Percentiles rank a stretch among this genome's conserved stretches.
These are phyloP conservation scores for Didymella exigua DNA, from an alignment of 2,329 filamentous ascomycete species.

Conservation along the genomic window DNA sequence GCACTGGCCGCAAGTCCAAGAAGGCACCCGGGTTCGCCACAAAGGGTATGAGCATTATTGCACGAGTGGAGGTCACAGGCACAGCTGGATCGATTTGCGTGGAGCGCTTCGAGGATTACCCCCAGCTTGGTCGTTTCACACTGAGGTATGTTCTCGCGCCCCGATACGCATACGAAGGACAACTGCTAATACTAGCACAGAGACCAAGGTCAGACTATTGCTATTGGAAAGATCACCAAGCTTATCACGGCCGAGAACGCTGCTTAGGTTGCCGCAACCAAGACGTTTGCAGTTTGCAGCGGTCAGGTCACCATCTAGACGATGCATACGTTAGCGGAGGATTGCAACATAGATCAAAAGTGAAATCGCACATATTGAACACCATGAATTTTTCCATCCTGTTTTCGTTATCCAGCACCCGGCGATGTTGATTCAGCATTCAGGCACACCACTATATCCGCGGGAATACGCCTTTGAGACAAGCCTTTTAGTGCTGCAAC, in stretches of 20 bases:
- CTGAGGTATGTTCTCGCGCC: slow-evolving; percentile 27
- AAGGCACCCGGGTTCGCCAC: slow-evolving; percentile 88
- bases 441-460: slow-evolving; percentile 9
- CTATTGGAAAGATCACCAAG: slow-evolving; percentile 98
- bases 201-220: slow-evolving; percentile 91
- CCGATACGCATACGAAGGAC: neutral
- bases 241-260: slow-evolving; percentile 59
- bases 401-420: neutral
- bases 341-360: slow-evolving; percentile 13
- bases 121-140: slow-evolving; percentile 61
- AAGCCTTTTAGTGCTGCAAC: slow-evolving; percentile 45
- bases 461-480: slow-evolving; percentile 20
- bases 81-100: slow-evolving; percentile 87
- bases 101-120: slow-evolving; percentile 93
- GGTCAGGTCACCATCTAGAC: neutral
- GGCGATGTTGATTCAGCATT: neutral
- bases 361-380: slow-evolving; percentile 1
- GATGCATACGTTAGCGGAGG: neutral
- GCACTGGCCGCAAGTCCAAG: slow-evolving; percentile 92
- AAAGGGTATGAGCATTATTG: slow-evolving; percentile 84
- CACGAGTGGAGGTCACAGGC: slow-evolving; percentile 83
- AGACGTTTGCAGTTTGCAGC: neutral
- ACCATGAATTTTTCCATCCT: too few relatives aligned
- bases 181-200: slow-evolving; percentile 35
- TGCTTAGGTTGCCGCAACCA: slow-evolving; percentile 16